These are phyloP conservation scores for Candida montana DNA, from an alignment of 805 yeast species.

Conservation along the genomic window DNA sequence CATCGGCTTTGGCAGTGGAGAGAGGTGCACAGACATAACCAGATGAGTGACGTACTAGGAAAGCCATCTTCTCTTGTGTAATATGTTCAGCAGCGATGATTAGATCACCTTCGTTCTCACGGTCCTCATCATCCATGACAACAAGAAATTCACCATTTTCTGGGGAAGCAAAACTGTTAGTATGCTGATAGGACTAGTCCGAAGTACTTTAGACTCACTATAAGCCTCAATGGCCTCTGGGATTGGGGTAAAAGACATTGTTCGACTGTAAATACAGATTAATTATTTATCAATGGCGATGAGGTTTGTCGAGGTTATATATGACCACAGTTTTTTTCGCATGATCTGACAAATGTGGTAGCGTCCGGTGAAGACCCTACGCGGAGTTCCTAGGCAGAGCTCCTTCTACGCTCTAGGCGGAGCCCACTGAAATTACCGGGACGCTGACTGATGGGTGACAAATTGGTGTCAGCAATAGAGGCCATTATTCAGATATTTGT, in stretches of 20 bases:
- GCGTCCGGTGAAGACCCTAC: not conserved
- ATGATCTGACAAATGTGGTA: slow-evolving; percentile 2
- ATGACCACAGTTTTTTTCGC: slow-evolving; percentile 5
- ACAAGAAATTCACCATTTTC: slow-evolving; percentile 56
- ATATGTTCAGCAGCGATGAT: slow-evolving; percentile 84
- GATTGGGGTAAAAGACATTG: slow-evolving; percentile 42
- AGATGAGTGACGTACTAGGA: slow-evolving; percentile 76
- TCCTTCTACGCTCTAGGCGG: not conserved
- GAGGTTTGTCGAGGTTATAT: not conserved
- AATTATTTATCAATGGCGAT: not conserved
- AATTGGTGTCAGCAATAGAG: not conserved
- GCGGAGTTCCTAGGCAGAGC: not conserved
- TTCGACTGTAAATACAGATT: not conserved
- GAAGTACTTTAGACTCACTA: slow-evolving; percentile 30
- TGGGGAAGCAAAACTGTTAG: slow-evolving; percentile 1
- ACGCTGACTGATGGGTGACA: not conserved
- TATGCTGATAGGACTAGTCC: not conserved
- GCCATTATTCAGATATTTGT: not conserved
- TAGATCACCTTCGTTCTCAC: slow-evolving; percentile 97
- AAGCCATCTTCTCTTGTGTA: slow-evolving; percentile 88
- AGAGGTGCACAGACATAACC: slow-evolving; percentile 95
- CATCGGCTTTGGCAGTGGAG: slow-evolving; percentile 70
- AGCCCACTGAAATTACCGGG: too few species aligned
- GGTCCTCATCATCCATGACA: slow-evolving; percentile 94
- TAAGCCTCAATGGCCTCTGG: slow-evolving; percentile 70